Conservation (phyloP, 768 basidiomycete genomes). For the Lactarius indigo region DNA sequence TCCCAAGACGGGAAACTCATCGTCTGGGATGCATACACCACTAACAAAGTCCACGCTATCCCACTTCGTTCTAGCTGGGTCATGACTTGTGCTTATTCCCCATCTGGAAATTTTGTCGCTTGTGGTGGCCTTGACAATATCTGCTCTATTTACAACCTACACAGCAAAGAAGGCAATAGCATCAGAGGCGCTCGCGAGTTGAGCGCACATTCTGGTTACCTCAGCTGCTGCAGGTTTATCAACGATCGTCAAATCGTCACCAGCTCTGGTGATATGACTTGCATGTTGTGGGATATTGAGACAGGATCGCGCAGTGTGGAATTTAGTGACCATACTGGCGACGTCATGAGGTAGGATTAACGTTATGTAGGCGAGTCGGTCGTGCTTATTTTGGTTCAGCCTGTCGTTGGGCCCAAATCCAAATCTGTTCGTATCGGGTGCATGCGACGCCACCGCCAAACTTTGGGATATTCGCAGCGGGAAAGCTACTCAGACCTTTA, state of each 20-base stretch:
- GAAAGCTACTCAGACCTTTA: constrained; percentile 97
- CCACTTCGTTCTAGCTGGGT: constrained; percentile 98
- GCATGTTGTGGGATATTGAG: constrained; percentile 99
- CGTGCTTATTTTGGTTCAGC: constrained; percentile 41
- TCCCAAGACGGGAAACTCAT: constrained; percentile 99
- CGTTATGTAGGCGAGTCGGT: constrained; percentile 1
- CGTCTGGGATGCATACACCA: constrained; percentile 99
- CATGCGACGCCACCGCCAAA: constrained; percentile 97
- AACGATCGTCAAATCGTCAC: constrained; percentile 99
- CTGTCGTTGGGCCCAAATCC: constrained; percentile 92
- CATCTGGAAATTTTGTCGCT: constrained; percentile 95
- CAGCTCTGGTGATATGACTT: constrained; percentile 98
- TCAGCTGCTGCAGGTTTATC: constrained; percentile 97
- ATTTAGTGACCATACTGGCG: constrained; percentile 98
- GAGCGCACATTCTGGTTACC: constrained; percentile 96
- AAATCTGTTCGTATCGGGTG: constrained; percentile 97
- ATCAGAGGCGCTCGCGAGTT: constrained; percentile 92
- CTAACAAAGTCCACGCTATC: constrained; percentile 99
- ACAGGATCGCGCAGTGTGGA: constrained; percentile 96
- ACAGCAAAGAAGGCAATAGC: constrained; percentile 69
- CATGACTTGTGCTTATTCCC: constrained; percentile 99
- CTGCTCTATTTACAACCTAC: constrained; percentile 95
- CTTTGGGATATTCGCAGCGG: constrained; percentile 99
- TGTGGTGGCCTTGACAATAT: constrained; percentile 99
- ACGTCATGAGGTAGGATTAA: constrained; percentile 89